Conservation (phyloP, 83 land plant species). For the Picea abies region DNA sequence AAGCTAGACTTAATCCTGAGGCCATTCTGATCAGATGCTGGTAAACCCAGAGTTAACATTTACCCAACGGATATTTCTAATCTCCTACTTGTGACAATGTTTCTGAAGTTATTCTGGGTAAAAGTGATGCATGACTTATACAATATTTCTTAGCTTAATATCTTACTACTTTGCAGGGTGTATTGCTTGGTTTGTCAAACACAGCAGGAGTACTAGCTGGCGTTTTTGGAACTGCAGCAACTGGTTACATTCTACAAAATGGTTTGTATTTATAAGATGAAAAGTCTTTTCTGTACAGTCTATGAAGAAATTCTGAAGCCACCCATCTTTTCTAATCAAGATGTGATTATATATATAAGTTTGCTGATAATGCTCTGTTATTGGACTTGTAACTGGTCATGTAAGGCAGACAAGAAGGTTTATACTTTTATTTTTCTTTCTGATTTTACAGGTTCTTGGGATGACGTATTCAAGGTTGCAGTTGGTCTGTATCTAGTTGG, state of each 20-base stretch:
- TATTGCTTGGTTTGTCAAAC: conserved; percentile 88
- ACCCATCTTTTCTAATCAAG: neutral
- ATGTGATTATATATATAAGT: neutral
- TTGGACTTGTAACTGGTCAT: too few species aligned
- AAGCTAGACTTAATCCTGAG: neutral
- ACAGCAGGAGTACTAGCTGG: conserved; percentile 98
- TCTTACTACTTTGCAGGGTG: conserved; percentile 59
- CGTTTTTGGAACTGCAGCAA: conserved; percentile 90
- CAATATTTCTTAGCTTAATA: neutral
- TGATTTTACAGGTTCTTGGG: conserved; percentile 84
- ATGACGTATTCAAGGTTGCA: conserved; percentile 95
- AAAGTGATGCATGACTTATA: neutral
- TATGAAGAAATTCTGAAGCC: neutral
- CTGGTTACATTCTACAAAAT: conserved; percentile 90
- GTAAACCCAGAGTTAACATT: neutral
- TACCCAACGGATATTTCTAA: neutral
- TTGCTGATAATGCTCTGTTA: too few species aligned
- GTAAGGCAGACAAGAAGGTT: neutral
- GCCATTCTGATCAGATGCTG: neutral
- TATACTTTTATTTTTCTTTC: neutral
- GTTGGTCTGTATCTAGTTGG: conserved; percentile 86
- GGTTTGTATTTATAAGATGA: conserved; percentile 31
- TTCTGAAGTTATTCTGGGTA: neutral
- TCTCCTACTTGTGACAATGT: neutral
- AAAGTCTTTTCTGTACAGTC: neutral